Evolutionary conservation across 2,329 filamentous ascomycete genomes (phyloP), one percentile per base, ranked within the genome.

Genomic region (Lecanosticta acicola): DNA sequence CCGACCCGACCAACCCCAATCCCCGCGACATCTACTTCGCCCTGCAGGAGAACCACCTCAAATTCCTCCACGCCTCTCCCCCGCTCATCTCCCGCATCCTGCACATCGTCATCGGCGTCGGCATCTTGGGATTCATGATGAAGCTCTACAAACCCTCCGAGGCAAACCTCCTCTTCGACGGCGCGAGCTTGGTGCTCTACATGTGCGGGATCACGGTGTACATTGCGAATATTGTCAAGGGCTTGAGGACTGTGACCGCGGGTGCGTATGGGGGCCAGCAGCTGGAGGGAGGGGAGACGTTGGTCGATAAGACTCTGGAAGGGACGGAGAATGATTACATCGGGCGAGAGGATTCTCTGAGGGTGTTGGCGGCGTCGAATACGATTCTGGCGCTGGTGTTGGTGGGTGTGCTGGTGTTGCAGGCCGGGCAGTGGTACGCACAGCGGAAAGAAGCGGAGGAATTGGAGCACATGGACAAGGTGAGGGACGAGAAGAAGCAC

Each of bases 351-450:
- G 93, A 98, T 66, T 91, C 83, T 61, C 71, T 98, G 59, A 85
- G 87, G 72, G 91, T 98, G 13, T 74, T 97, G 60, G 82, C 89
- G 24, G 93, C 93, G 5, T 95, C 88, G 68, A 95, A 98, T 70
- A 97, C 93, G 2, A 98, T 98, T 64, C 71, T 97, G 46, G 93
- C 91, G 29, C 77, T 98, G 36, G 88, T 98, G 21, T 71, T 98
- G 43, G 83, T 97, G 2, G 93, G 93, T 3, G 87, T 98, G 8
- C 67, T 98, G 55, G 87, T 96, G 26, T 71, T 98, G 62, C 93
- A 98, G 79, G 88, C 88, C 16, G 93, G 93, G 9, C 88, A 97
- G 77, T 97, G 91, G 93, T 98, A 98, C 71, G 93, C 93, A 19
- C 90, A 97, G 77, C 79, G 87, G 64, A 94, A 94, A 72, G 90